Conservation (phyloP, 768 basidiomycete species). For the Leccinellum luteum region DNA sequence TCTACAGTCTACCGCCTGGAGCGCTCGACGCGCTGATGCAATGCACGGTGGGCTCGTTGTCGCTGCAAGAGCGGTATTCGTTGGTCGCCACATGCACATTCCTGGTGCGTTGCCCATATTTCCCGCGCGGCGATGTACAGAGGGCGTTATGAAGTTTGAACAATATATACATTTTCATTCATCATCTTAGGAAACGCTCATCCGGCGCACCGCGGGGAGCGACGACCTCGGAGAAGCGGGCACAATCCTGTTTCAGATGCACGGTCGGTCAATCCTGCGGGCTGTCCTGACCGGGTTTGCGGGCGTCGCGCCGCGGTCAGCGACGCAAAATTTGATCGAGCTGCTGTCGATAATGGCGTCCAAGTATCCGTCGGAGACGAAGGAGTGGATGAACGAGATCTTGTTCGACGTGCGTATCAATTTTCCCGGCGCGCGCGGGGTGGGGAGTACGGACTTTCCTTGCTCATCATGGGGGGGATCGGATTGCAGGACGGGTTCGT, state of each 20-base stretch:
- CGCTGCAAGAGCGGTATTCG: slow-evolving; percentile 82
- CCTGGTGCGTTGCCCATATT: slow-evolving; percentile 53
- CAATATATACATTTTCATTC: neutral
- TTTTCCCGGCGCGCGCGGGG: too few species aligned
- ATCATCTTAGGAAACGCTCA: slow-evolving; percentile 52
- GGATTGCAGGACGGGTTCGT: slow-evolving; percentile 66
- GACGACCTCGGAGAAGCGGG: slow-evolving; percentile 60
- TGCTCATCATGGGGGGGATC: neutral
- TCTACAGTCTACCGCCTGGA: slow-evolving; percentile 62
- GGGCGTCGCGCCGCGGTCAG: slow-evolving; percentile 79
- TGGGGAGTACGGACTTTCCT: too few species aligned
- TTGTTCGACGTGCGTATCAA: slow-evolving; percentile 38
- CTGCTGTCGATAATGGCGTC: slow-evolving; percentile 66
- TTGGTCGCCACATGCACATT: slow-evolving; percentile 81
- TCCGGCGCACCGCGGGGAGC: slow-evolving; percentile 60
- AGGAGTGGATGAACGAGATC: slow-evolving; percentile 71
- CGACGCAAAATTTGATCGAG: slow-evolving; percentile 81
- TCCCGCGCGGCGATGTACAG: too few species aligned
- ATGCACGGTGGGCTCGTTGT: slow-evolving; percentile 62
- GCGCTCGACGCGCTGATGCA: slow-evolving; percentile 67
- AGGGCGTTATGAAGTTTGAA: neutral
- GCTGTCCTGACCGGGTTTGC: slow-evolving; percentile 80
- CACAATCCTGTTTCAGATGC: slow-evolving; percentile 46
- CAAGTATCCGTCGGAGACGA: slow-evolving; percentile 51
- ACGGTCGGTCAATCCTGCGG: slow-evolving; percentile 68